phyloP scores from a whole-genome alignment of 768 basidiomycete genomes.

The Crassisporium funariophilum region DNA sequence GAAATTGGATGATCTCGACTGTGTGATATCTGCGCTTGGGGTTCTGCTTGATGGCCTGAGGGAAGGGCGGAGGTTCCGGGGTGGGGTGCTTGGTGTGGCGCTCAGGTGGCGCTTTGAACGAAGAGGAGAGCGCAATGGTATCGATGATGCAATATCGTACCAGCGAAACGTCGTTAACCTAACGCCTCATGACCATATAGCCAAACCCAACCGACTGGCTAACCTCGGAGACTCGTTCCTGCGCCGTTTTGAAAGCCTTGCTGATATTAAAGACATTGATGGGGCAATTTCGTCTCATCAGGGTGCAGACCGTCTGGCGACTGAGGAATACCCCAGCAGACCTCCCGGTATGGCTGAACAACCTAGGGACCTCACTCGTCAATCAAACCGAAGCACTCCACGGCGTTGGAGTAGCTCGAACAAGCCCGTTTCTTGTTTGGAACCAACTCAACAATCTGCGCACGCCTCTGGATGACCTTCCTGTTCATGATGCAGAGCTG shows the following conservation, averaged over 20 bases:
- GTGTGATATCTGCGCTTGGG: too few species aligned
- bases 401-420: constrained; percentile 11
- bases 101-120: constrained; percentile 8
- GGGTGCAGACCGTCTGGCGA: background rate
- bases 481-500: background rate
- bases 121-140: constrained; percentile 9
- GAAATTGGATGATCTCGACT: too few species aligned
- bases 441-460: constrained; percentile 9
- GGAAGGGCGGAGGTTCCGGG: too few species aligned
- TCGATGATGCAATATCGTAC: constrained; percentile 9
- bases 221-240: constrained; percentile 3
- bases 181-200: background rate
- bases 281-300: background rate
- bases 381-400: constrained; percentile 2
- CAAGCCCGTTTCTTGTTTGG: constrained; percentile 11
- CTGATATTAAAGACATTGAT: background rate
- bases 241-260: background rate
- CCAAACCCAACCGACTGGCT: background rate
- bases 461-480: constrained; percentile 6
- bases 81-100: too few species aligned
- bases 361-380: constrained; percentile 2
- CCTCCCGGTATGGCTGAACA: constrained; percentile 1
- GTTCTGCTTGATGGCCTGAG: too few species aligned
- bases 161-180: constrained; percentile 4
- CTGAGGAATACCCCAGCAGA: background rate